Evolutionary conservation across 345 rosid genomes (phyloP), one percentile per base, ranked within the genome.

Genomic region (Moricandia arvensis): DNA sequence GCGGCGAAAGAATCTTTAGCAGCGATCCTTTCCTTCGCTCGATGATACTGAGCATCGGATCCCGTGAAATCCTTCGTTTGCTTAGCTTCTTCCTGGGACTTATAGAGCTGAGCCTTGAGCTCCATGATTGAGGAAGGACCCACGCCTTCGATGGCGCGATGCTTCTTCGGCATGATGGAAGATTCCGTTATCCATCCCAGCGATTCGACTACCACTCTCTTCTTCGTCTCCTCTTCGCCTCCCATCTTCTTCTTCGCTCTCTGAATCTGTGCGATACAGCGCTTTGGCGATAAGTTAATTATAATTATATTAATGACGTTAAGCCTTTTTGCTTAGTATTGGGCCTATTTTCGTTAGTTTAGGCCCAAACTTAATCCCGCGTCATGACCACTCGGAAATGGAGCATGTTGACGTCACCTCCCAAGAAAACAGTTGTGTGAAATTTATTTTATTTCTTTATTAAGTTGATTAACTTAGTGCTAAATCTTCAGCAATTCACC

Each of bases 151-250:
- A 95, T 95, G 15, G 90, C 82, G 12, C 96, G 89, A 76, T 89
- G 97, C 73, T 86, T 91, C 83, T 86, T 92, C 6, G 99, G 99
- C 89, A 90, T 80, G 29, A 95, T 90, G 2, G 97, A 75, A 1
- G 98, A 95, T 70, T 95, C 97, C 81, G 97, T 92, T 27, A 92
- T 70, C 99, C 99, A 95, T 86, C 97, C 99, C 66, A 90, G 73
- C 29, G 97, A 92, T 79, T 95, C 99, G 79, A 83, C 88, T 79
- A 76, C 83, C 66, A 45, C 51, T 45, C 51, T 45, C 51, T 13
- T 45, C 7, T 45, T 45, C 17, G 51, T 45, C 7, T 45, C 51
- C 51, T 45, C 51, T 13, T 45, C 51, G 16, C 51, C 17, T 45
- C 51, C 51, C 51, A 45, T 45, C 45, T 38, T 38, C 45, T 13